phyloP scores from a whole-genome alignment of 805 yeast genomes.

The Hanseniaspora pseudoguilliermondii region DNA sequence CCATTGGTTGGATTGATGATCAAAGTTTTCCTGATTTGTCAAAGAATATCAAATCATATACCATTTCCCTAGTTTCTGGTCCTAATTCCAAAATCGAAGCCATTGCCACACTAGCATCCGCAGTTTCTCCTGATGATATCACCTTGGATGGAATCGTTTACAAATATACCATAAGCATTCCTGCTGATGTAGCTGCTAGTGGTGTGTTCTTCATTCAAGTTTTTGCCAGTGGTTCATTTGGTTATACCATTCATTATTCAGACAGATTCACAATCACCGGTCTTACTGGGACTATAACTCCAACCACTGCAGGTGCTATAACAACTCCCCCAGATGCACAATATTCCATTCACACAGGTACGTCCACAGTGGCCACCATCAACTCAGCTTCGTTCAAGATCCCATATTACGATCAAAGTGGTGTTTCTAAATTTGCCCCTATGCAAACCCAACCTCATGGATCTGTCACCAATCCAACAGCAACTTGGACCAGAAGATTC shows the following conservation, averaged over 20 bases:
- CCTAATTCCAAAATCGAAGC: constrained; percentile 37
- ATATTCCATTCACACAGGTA: constrained; percentile 16
- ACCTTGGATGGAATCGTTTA: constrained; percentile 18
- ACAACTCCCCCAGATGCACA: constrained; percentile 33
- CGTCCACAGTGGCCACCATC: constrained; percentile 3
- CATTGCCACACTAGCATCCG: constrained; percentile 25
- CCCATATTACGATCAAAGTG: constrained; percentile 66
- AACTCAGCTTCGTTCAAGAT: constrained; percentile 40
- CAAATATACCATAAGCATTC: constrained; percentile 32
- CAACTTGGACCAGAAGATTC: constrained; percentile 43
- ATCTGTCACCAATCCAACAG: constrained; percentile 44
- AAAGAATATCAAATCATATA: constrained; percentile 35
- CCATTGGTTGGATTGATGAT: constrained; percentile 42
- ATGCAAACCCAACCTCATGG: constrained; percentile 83
- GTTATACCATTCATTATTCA: constrained; percentile 53
- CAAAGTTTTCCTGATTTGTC: constrained; percentile 35
- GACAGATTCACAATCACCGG: constrained; percentile 51
- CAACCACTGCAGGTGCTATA: constrained; percentile 26
- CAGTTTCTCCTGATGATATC: constrained; percentile 25
- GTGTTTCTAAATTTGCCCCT: constrained; percentile 68
- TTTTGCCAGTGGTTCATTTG: constrained; percentile 33
- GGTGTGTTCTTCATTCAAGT: constrained; percentile 68
- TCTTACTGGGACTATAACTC: constrained; percentile 54
- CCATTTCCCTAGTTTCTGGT: constrained; percentile 56
- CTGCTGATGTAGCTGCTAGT: constrained; percentile 36